phyloP scores from a whole-genome alignment of 2,329 filamentous ascomycete genomes.

The Aureobasidium sp. region DNA sequence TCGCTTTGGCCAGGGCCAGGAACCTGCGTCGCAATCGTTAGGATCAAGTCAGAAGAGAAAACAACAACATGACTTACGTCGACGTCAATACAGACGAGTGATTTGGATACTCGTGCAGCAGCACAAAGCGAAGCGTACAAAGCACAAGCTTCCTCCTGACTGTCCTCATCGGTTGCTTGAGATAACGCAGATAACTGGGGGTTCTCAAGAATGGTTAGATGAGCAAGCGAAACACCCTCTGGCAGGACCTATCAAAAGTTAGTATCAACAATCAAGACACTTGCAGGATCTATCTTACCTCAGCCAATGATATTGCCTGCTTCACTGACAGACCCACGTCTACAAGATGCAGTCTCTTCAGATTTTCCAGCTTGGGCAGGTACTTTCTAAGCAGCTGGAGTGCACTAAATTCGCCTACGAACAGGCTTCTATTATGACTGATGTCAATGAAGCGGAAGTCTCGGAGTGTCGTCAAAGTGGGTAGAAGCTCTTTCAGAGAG shows the following conservation, averaged over 20 bases:
- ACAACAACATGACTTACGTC: constrained; percentile 43
- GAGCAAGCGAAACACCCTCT: constrained; percentile 70
- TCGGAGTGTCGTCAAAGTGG: constrained; percentile 58
- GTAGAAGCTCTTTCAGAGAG: constrained; percentile 66
- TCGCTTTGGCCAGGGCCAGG: constrained; percentile 76
- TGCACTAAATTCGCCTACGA: constrained; percentile 59
- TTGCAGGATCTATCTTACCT: constrained; percentile 29
- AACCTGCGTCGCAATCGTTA: constrained; percentile 31
- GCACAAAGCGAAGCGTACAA: constrained; percentile 87
- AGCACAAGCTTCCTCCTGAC: constrained; percentile 88
- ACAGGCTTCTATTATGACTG: constrained; percentile 78
- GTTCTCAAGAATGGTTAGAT: constrained; percentile 83
- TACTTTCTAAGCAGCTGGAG: constrained; percentile 63
- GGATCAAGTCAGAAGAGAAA: neutral
- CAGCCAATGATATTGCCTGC: constrained; percentile 82
- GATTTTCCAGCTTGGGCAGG: constrained; percentile 63
- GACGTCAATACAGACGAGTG: constrained; percentile 82
- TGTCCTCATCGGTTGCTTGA: constrained; percentile 64
- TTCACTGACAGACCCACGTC: constrained; percentile 78
- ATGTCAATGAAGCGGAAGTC: constrained; percentile 84
- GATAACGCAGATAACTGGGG: constrained; percentile 61
- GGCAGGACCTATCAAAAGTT: constrained; percentile 51
- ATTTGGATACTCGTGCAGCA: constrained; percentile 72
- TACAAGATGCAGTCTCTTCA: constrained; percentile 80
- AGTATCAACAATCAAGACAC: neutral